Evolutionary conservation across 345 rosid genomes (phyloP), one percentile per base, ranked within the genome.

Genomic region (Eucalyptus regnans): DNA sequence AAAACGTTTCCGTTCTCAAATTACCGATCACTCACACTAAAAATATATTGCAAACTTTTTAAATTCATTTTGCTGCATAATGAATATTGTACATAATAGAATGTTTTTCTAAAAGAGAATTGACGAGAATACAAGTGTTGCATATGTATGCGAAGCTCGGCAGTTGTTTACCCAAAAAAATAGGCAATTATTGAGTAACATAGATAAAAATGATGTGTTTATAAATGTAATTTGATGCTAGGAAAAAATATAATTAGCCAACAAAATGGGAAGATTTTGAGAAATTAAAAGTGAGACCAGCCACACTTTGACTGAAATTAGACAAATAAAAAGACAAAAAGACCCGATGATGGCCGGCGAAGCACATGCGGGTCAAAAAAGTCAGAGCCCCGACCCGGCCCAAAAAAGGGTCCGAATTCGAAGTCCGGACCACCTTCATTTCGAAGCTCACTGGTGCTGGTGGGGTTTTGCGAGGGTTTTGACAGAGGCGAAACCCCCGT

Each of bases 121-220:
- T 11, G 1, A 14, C 1, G 3, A 14, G 8, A 16, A 14, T 29
- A 7, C 5, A 29, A 0, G 37, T 1, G 0, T 2, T 64, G 14
- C 0, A 3, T 62, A 13, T 1, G 1, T 64, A 62, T n/a, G 5
- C 8, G 9, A 64, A 64, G 37, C 2, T 6, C 18, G 2, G 1
- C 0, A 7, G 17, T 8, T 2, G 2, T n/a, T 29, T n/a, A 64
- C 9, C 18, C 7, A 7, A 62, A 62, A 62, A 27, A 12, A 14
- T 29, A 4, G 37, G 1, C 5, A 5, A 13, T 14, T 29, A 13
- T 5, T n/a, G 5, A 29, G 37, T 29, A 64, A 29, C 1, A 18
- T 29, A 64, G 71, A 7, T 64, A 1, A 4, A 64, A n/a, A 29
- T 13, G 71, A 64, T n/a, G 37, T 64, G 33, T 6, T 29, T 7